These are phyloP conservation scores for Botrytis fabae DNA, from an alignment of 2,329 filamentous ascomycete species.

Conservation along the genomic window DNA sequence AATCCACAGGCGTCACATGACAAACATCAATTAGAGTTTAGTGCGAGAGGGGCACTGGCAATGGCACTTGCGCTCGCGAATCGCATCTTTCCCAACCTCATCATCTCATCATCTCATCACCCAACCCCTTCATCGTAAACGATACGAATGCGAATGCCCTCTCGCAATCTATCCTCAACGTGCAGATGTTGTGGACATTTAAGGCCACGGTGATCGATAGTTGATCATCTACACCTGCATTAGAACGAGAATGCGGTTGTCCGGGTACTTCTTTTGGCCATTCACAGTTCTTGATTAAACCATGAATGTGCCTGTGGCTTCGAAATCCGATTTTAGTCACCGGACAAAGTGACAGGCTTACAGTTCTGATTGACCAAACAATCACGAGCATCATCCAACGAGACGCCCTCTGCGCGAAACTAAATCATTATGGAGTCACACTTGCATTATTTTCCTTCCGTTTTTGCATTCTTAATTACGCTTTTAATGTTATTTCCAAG, in stretches of 20 bases:
- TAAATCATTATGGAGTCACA: slow-evolving; percentile 26
- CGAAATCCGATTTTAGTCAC: slow-evolving; percentile 1
- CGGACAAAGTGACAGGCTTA: slow-evolving; percentile 10
- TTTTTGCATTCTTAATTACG: slow-evolving; percentile 47
- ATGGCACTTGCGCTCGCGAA: not conserved
- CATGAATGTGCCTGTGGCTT: slow-evolving; percentile 19
- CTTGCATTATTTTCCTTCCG: not conserved
- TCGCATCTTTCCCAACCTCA: not conserved
- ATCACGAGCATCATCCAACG: slow-evolving; percentile 22
- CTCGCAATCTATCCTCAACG: not conserved
- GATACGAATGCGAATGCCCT: not conserved
- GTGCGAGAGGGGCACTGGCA: not conserved
- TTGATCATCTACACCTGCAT: slow-evolving; percentile 22
- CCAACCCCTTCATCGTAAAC: not conserved
- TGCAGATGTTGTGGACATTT: not conserved
- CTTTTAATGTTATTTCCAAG: slow-evolving; percentile 2
- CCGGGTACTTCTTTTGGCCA: slow-evolving; percentile 6
- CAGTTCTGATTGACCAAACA: slow-evolving; percentile 18
- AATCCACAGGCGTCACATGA: not conserved
- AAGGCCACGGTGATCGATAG: not conserved
- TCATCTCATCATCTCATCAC: not conserved
- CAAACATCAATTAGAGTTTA: not conserved
- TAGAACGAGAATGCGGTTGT: not conserved
- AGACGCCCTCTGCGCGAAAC: slow-evolving; percentile 11
- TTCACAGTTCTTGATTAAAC: not conserved